These are phyloP conservation scores for Tolypocladium sp. DNA, from an alignment of 2,329 filamentous ascomycete genomes.

Conservation along the genomic window DNA sequence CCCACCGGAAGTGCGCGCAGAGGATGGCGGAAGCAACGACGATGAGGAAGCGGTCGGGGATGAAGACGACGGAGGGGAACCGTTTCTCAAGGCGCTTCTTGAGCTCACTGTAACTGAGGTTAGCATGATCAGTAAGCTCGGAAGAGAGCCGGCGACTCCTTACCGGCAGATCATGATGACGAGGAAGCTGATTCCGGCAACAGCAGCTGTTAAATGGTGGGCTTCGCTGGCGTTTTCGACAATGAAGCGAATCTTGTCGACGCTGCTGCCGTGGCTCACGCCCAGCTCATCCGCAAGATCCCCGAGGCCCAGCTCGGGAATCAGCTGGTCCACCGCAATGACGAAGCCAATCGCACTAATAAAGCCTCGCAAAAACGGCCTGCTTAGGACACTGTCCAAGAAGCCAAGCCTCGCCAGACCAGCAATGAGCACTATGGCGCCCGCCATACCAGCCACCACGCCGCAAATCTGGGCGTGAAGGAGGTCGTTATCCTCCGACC, in stretches of 20 bases:
- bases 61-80: constrained; percentile 72
- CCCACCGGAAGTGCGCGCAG: constrained; percentile 69
- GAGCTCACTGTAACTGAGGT: constrained; percentile 47
- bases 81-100: constrained; percentile 74
- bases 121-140: not conserved
- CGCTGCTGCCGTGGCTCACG: constrained; percentile 75
- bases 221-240: constrained; percentile 53
- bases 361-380: constrained; percentile 88
- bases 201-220: constrained; percentile 65
- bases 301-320: constrained; percentile 77
- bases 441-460: constrained; percentile 79
- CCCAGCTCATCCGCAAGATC: constrained; percentile 51
- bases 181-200: constrained; percentile 71
- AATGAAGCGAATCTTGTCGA: constrained; percentile 80
- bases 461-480: constrained; percentile 78
- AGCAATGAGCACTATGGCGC: constrained; percentile 78
- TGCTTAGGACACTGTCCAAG: constrained; percentile 84
- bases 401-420: constrained; percentile 83
- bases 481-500: constrained; percentile 53
- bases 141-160: constrained; percentile 12
- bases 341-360: constrained; percentile 96
- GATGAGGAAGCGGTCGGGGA: constrained; percentile 85
- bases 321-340: constrained; percentile 88
- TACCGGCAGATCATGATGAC: constrained; percentile 88
- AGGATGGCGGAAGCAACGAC: constrained; percentile 78